Base-by-base conservation (phyloP, 2,329 filamentous ascomycete genomes). In the Scedosporium dehoogii region DNA sequence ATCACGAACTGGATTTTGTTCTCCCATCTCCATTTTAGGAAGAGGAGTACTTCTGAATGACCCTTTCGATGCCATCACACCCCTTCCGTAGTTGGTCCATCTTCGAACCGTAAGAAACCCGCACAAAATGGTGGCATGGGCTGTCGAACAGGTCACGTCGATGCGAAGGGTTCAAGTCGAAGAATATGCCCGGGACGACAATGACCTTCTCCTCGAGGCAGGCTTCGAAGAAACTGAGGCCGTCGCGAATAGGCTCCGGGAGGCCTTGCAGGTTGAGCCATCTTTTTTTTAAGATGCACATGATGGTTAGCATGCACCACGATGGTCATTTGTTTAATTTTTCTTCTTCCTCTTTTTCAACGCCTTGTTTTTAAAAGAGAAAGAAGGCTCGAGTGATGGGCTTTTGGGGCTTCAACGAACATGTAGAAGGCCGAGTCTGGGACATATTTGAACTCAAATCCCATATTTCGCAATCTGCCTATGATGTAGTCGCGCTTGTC, bases 111-210 rank as follows among this genome's bases (percentile, higher is more conserved):
- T 94, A 96, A 62, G 88, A 91, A 69, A 96, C 83, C 60, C 91
- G 84, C 29, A 96, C 89, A 73, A 93, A 96, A 76, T 94, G 89
- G 76, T 97, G 93, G 76, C 93, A 97, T 64, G 93, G 93, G 68
- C 86, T 91, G 76, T 97, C 93, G 68, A 97, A 97, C 68, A 97
- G 76, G 74, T 97, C 93, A 72, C 93, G 83, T 67, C 93, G 84
- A 73, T 91, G 89, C 42, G 89, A 88, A 3, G 93, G 93, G 78
- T 97, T 97, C 66, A 97, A 77, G 71, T 97, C 93, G 73, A 97
- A 97, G 83, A 97, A 97, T 74, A 97, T 97, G 64, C 93, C 93
- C 0, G 93, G 93, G 4, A 97, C 93, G 18, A 97, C 92, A 71
- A 97, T 97, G 67, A 96, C 91, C 81, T 96, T 96, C 80, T 97